Base-by-base conservation (phyloP, 257 asterid genomes). In the Lavandula angustifolia region DNA sequence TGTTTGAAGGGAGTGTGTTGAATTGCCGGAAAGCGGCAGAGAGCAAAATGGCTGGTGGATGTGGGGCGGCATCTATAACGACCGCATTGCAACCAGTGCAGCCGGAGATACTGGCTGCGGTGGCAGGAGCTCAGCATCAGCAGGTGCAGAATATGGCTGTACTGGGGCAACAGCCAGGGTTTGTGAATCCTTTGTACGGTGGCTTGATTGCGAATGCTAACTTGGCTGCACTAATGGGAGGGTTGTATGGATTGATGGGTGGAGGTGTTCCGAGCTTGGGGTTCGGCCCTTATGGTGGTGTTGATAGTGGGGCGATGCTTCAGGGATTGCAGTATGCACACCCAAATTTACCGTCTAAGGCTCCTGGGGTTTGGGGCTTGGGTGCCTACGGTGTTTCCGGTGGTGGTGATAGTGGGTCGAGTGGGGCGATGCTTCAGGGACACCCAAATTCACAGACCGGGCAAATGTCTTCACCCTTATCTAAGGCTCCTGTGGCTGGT, bases 51-150 rank as follows among this genome's bases (percentile, higher is more conserved):
- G 79, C 58, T 40, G 75, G 88, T 22, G 95, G 2, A 22, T 22
- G 96, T n/a, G 98, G 96, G 13, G 87, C 81, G 3, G 86, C 95
- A 1, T 85, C 95, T 11, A 87, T 92, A 61, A 89, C 98, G 1
- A 85, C 95, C 0, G 83, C 84, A 0, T 12, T 82, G 76, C 89
- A 82, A 76, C 81, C 91, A 5, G 71, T 88, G 56, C 89, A 84
- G 57, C 81, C 87, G 75, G 80, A 68, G 78, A 76, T 51, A 41
- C 98, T 80, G 79, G 81, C 60, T 61, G 71, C 81, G 82, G 86
- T 74, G 67, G 82, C 87, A 0, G 84, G 85, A 16, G 82, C 87
- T 13, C 87, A 76, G 81, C 91, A 68, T n/a, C n/a, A n/a, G n/a
- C n/a, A n/a, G 78, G 78, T 54, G 50, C 96, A 83, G 79, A 82